Evolutionary conservation across 306 rosid genomes (phyloP).

Genomic region (Inga oerstediana): DNA sequence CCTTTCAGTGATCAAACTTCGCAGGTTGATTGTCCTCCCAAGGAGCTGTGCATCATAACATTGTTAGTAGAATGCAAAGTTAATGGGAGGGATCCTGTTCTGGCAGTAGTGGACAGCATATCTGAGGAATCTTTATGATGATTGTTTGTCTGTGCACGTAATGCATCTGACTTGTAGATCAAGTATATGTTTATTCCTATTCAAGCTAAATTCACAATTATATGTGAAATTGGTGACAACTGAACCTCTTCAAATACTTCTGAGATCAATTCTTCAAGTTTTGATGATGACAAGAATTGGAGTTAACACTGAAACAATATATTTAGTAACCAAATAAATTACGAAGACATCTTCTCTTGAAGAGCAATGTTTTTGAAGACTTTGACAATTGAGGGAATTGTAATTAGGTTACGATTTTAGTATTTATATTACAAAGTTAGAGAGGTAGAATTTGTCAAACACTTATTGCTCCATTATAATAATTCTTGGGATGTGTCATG

Average conservation of each 20-base stretch:
- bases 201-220: constrained; percentile 17
- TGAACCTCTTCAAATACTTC: constrained; percentile 19
- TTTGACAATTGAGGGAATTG: background rate
- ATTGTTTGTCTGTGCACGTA: background rate
- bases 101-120: constrained; percentile 2
- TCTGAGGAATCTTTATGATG: background rate
- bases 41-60: constrained; percentile 66
- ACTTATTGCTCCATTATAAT: background rate
- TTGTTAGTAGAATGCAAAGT: constrained; percentile 18
- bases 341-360: background rate
- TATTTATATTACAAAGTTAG: constrained; percentile 1
- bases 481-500: background rate
- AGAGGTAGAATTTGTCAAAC: constrained; percentile 9
- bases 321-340: background rate
- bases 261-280: constrained; percentile 2
- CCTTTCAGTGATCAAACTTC: constrained; percentile 81
- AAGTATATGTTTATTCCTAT: constrained; percentile 10
- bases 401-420: background rate
- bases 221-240: constrained; percentile 6
- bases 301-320: constrained; percentile 9
- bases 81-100: background rate
- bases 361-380: constrained; percentile 14
- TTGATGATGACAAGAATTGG: constrained; percentile 1
- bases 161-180: constrained; percentile 15
- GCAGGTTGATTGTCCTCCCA: constrained; percentile 89